Evolutionary conservation across 306 rosid genomes (phyloP).

Genomic region (Adenanthera pavonina): DNA sequence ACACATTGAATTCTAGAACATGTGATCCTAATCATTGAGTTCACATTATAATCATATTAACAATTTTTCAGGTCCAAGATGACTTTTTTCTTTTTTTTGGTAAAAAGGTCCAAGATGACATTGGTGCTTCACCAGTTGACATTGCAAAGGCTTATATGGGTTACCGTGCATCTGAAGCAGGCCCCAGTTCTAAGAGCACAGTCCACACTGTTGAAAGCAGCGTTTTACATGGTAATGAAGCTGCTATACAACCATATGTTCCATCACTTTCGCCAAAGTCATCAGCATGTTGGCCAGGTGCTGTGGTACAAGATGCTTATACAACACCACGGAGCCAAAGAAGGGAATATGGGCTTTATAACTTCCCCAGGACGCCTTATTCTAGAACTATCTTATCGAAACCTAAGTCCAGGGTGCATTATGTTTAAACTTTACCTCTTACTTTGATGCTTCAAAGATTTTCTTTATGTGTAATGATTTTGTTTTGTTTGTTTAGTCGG

Average conservation of each 20-base stretch:
- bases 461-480: not conserved
- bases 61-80: conserved; percentile 56
- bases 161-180: conserved; percentile 63
- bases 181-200: conserved; percentile 51
- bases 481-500: conserved; percentile 48
- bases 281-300: conserved; percentile 87
- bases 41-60: conserved; percentile 25
- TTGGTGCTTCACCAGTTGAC: conserved; percentile 81
- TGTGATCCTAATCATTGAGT: conserved; percentile 13
- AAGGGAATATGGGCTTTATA: conserved; percentile 67
- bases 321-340: conserved; percentile 73
- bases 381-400: conserved; percentile 79
- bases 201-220: conserved; percentile 49
- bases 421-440: conserved; percentile 30
- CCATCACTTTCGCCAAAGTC: conserved; percentile 59
- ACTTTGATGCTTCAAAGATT: conserved; percentile 29
- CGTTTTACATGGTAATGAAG: conserved; percentile 45
- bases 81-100: conserved; percentile 2
- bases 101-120: conserved; percentile 56
- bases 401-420: conserved; percentile 74
- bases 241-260: conserved; percentile 54
- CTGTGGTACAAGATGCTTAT: conserved; percentile 66
- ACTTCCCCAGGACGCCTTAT: conserved; percentile 84
- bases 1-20: not conserved
- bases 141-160: conserved; percentile 94